Evolutionary conservation across 164 flowering plant genomes (phyloP).

Genomic region (Magnolia sinica): DNA sequence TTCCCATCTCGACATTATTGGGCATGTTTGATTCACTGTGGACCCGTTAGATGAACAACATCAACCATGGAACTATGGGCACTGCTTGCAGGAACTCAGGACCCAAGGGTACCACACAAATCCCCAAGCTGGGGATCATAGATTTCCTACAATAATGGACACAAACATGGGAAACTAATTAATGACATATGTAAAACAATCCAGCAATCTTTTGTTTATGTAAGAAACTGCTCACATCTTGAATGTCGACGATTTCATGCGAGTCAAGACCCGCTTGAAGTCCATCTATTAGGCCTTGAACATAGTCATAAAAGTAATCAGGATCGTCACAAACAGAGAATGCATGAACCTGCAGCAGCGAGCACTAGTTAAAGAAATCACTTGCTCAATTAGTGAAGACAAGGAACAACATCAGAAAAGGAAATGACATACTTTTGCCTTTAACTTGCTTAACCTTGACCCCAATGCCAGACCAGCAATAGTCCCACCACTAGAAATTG

Average conservation of each 20-base stretch:
- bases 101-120: background rate
- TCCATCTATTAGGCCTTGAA: conserved; percentile 84
- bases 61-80: background rate
- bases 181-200: background rate
- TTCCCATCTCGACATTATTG: background rate
- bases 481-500: conserved; percentile 73
- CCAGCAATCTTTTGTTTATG: background rate
- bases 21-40: background rate
- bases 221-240: conserved; percentile 51
- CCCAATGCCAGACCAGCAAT: conserved; percentile 89
- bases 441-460: conserved; percentile 63
- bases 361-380: background rate
- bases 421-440: conserved; percentile 63
- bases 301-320: conserved; percentile 71
- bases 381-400: background rate
- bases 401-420: conserved; percentile 1
- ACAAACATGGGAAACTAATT: background rate
- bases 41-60: background rate
- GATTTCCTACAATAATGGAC: background rate
- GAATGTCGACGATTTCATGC: conserved; percentile 64
- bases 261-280: conserved; percentile 65
- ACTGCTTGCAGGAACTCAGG: background rate
- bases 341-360: conserved; percentile 66
- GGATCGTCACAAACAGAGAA: conserved; percentile 91
- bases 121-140: background rate